Percentiles rank a stretch among this genome's conserved stretches.
Evolutionary conservation across 1,284 basidiomycete species (phyloP).

Genomic region (Xerocomus minutiporus): DNA sequence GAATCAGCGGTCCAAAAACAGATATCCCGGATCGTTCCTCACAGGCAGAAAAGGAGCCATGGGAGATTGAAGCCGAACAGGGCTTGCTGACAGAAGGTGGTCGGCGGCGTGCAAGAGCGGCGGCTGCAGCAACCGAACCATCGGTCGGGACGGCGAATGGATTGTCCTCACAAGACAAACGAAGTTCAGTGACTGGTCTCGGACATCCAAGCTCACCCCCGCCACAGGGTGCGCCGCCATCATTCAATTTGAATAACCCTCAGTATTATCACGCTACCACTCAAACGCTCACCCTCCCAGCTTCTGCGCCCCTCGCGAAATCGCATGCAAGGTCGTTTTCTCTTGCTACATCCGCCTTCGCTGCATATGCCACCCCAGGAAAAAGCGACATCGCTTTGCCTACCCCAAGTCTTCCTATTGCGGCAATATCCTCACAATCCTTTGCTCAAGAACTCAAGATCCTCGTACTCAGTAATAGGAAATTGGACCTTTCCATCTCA

Average conservation of each 20-base stretch:
- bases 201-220: constrained; percentile 26
- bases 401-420: constrained; percentile 60
- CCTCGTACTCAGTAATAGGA: constrained; percentile 60
- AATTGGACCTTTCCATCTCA: constrained; percentile 58
- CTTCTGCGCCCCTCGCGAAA: constrained; percentile 52
- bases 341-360: constrained; percentile 35
- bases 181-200: constrained; percentile 13
- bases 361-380: constrained; percentile 22
- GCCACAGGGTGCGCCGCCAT: constrained; percentile 12
- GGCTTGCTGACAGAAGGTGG: constrained; percentile 69
- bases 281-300: constrained; percentile 60
- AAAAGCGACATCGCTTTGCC: constrained; percentile 55
- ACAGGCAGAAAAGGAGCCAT: constrained; percentile 54
- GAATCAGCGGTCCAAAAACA: constrained; percentile 6
- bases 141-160: constrained; percentile 18
- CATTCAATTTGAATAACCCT: constrained; percentile 42
- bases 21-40: constrained; percentile 7
- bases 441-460: constrained; percentile 57
- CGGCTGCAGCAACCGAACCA: constrained; percentile 36
- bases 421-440: constrained; percentile 53
- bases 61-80: constrained; percentile 75
- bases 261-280: constrained; percentile 56
- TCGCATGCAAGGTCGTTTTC: constrained; percentile 62
- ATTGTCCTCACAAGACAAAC: constrained; percentile 15
- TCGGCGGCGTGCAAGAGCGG: constrained; percentile 55